Conservation (phyloP, 257 asterid species). For the Euphrasia confusa region DNA sequence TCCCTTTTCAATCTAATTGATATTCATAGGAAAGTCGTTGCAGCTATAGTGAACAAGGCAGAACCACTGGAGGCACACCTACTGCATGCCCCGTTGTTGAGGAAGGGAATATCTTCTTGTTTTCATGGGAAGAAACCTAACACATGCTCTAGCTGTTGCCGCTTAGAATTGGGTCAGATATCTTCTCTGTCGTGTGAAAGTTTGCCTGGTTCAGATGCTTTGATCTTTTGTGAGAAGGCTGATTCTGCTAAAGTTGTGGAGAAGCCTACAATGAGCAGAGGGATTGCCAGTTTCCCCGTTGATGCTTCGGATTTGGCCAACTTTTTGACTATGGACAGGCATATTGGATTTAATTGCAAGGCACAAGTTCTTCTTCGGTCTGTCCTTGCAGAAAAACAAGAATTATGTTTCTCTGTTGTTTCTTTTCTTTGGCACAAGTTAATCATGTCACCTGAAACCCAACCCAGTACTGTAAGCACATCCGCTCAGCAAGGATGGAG, state of each 20-base stretch:
- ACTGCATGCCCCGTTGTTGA: conserved; percentile 42
- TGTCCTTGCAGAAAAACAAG: conserved; percentile 64
- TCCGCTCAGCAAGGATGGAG: conserved; percentile 96
- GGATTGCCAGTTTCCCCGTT: conserved; percentile 43
- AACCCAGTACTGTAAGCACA: conserved; percentile 70
- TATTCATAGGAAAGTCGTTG: conserved; percentile 65
- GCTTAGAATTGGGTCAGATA: conserved; percentile 37
- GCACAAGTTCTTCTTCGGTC: conserved; percentile 60
- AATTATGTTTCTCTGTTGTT: conserved; percentile 81
- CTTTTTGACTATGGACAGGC: conserved; percentile 67
- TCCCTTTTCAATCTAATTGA: conserved; percentile 68
- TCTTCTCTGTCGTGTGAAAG: conserved; percentile 31
- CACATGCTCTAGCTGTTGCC: conserved; percentile 31
- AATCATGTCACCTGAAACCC: conserved; percentile 76
- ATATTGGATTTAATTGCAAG: conserved; percentile 58
- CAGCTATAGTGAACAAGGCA: conserved; percentile 68
- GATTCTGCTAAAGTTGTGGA: conserved; percentile 28
- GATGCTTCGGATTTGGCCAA: conserved; percentile 77
- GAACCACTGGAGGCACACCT: conserved; percentile 70
- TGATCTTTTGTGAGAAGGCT: conserved; percentile 29
- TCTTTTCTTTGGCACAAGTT: conserved; percentile 80
- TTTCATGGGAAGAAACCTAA: conserved; percentile 41
- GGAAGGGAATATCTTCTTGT: conserved; percentile 33
- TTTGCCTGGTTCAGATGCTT: conserved; percentile 35
- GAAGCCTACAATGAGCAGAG: conserved; percentile 37